Percentiles rank a stretch among this genome's conserved stretches.
Evolutionary conservation across 2,329 filamentous ascomycete genomes (phyloP).

Genomic region (Hypoxylon sp.): DNA sequence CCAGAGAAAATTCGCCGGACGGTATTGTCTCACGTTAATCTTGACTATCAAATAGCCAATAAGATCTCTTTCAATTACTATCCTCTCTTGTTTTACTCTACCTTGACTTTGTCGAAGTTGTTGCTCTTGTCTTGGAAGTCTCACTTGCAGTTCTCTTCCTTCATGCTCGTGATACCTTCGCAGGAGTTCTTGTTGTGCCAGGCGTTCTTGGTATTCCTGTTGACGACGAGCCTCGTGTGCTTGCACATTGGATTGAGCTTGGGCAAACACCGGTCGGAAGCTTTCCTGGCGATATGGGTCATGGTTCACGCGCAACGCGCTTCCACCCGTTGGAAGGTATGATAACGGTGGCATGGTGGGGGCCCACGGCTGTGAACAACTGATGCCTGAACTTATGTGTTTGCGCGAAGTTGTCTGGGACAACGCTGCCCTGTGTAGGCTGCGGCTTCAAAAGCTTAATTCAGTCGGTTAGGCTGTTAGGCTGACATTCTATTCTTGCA

Average conservation of each 20-base stretch:
- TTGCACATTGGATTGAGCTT: background rate
- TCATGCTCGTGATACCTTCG: background rate
- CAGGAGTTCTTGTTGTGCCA: background rate
- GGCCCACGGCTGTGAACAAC: background rate
- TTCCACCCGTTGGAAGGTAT: background rate
- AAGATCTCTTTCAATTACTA: background rate
- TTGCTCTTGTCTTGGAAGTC: background rate
- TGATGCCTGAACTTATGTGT: conserved; percentile 2
- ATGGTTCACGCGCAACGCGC: conserved; percentile 1
- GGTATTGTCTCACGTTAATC: conserved; percentile 16
- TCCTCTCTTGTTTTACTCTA: conserved; percentile 9
- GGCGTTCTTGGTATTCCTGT: background rate
- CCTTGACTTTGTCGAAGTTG: conserved; percentile 1
- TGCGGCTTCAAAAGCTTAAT: conserved; percentile 2
- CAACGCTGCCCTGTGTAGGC: background rate
- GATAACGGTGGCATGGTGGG: conserved; percentile 9
- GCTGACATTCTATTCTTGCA: background rate
- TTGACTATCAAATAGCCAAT: background rate
- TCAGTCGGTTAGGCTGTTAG: background rate
- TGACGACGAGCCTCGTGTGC: background rate
- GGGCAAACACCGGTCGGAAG: background rate
- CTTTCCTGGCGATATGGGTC: background rate
- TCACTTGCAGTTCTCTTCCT: conserved; percentile 5
- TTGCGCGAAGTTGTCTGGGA: background rate
- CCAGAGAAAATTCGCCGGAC: background rate